A percentile compares a stretch with the other conserved stretches of the same genome.
These are phyloP conservation scores for Colletotrichum sp. DNA, from an alignment of 2,329 filamentous ascomycete genomes.

Conservation along the genomic window DNA sequence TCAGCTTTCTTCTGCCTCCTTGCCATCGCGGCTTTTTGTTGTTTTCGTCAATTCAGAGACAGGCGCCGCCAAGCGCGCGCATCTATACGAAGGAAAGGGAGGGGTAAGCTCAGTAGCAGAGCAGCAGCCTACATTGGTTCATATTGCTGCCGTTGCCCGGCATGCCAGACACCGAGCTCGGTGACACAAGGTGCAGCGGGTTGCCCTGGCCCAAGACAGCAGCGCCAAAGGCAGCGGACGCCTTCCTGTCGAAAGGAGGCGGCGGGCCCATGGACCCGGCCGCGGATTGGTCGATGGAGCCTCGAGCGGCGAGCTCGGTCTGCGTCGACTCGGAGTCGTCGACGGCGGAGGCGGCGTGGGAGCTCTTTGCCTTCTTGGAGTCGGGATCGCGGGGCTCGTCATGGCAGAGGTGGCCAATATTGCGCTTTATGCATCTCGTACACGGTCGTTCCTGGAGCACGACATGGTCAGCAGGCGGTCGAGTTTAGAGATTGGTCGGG, in stretches of 20 bases:
- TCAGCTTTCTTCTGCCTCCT: background rate
- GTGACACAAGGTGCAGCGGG: conserved; percentile 74
- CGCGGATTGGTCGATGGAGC: conserved; percentile 56
- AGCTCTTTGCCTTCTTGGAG: conserved; percentile 78
- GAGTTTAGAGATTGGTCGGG: background rate
- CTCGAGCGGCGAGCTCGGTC: conserved; percentile 51
- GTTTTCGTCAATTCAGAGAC: background rate
- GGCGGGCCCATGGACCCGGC: conserved; percentile 62
- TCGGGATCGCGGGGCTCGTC: conserved; percentile 91
- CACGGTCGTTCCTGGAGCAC: conserved; percentile 84
- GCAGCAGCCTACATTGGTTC: conserved; percentile 73
- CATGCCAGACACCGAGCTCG: conserved; percentile 70
- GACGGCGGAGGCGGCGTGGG: conserved; percentile 58
- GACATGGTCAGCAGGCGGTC: conserved; percentile 31
- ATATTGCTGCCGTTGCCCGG: conserved; percentile 59
- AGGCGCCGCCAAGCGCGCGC: conserved; percentile 2
- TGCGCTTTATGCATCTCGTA: conserved; percentile 96
- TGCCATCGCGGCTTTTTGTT: background rate
- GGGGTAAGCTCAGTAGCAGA: conserved; percentile 23
- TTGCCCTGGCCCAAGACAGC: conserved; percentile 52
- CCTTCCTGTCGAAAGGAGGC: conserved; percentile 43
- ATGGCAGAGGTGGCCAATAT: conserved; percentile 97
- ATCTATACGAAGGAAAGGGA: background rate
- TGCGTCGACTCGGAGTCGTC: conserved; percentile 65
- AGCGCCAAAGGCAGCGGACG: conserved; percentile 19